Evolutionary conservation across 768 basidiomycete species (phyloP), one percentile per base, ranked within the genome.

Genomic region (Rhizopogon vinicolor): DNA sequence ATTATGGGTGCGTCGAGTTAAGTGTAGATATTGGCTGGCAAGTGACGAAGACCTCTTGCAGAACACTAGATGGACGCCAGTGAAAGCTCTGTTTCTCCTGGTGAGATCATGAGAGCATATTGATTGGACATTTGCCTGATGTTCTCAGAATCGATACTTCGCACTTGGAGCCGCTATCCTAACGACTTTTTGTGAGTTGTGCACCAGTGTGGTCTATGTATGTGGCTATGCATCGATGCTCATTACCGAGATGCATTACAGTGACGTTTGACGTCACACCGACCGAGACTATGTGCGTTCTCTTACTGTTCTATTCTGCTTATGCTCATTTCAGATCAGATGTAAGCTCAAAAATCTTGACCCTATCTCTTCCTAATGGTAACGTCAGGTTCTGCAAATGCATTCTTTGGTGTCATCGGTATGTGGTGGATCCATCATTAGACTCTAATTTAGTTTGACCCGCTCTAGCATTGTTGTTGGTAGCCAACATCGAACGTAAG

Each of bases 131-230:
- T 14, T 2, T 7, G 3, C 31, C 31, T 46, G 1, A 46, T 33
- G 18, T 22, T 51, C 18, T 18, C 18, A 54, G 53, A 50, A 51
- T 29, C 53, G 53, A 33, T 54, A 54, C n/a, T 54, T 54, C 10
- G 53, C 53, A 9, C 45, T 54, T 29, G 49, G 50, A n/a, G 7
- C 31, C 3, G 46, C n/a, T 28, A 22, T 54, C n/a, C 9, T 50
- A 9, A 28, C 37, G 16, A 54, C 53, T n/a, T 22, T 40, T 14
- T 40, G 53, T 54, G 37, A 54, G 53, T 40, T 10, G 51, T 19
- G 31, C 31, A 33, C 45, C 18, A n/a, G 7, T 29, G 12, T 31
- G n/a, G n/a, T 16, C 16, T 33, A 25, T 14, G n/a, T 22, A 31
- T 3, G 31, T 33, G 6, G 31, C 14, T 5, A n/a, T 25, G 19